Percentiles rank a stretch among this genome's conserved stretches.
Evolutionary conservation across 768 basidiomycete species (phyloP).

Genomic region (Boletus tylopilopsis): DNA sequence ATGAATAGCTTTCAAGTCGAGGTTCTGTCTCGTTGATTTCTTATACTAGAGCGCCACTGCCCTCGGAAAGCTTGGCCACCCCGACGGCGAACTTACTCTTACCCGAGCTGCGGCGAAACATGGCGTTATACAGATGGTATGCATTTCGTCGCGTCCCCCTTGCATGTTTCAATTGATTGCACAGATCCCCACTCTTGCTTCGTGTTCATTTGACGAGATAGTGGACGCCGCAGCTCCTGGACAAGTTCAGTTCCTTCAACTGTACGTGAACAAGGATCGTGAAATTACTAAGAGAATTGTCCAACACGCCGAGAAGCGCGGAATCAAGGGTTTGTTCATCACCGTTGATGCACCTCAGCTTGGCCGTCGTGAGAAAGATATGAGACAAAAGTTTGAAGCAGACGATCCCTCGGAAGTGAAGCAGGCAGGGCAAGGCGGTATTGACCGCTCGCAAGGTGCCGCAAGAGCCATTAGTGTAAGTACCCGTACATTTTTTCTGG

Average conservation of each 20-base stretch:
- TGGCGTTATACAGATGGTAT: slow-evolving; percentile 70
- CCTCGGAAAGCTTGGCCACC: slow-evolving; percentile 91
- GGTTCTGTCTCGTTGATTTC: slow-evolving; percentile 1
- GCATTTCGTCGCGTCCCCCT: neutral
- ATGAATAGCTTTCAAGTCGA: slow-evolving; percentile 13
- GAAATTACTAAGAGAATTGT: slow-evolving; percentile 82
- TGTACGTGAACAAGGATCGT: slow-evolving; percentile 90
- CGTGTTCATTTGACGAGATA: slow-evolving; percentile 94
- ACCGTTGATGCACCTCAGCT: slow-evolving; percentile 98
- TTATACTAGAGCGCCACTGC: slow-evolving; percentile 67
- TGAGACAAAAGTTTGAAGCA: slow-evolving; percentile 94
- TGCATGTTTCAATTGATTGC: neutral
- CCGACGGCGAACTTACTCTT: slow-evolving; percentile 89
- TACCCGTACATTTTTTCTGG: neutral
- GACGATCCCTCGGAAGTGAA: slow-evolving; percentile 42
- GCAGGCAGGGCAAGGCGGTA: slow-evolving; percentile 46
- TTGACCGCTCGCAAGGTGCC: slow-evolving; percentile 87
- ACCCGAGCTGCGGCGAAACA: slow-evolving; percentile 86
- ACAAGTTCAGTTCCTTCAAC: slow-evolving; percentile 84
- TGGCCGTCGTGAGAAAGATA: slow-evolving; percentile 92
- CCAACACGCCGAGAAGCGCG: slow-evolving; percentile 84
- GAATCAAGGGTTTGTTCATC: slow-evolving; percentile 92
- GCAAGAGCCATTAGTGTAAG: slow-evolving; percentile 89
- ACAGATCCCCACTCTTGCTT: slow-evolving; percentile 93
- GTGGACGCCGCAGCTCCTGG: slow-evolving; percentile 78